These are phyloP conservation scores for Gossypioides kirkii DNA, from an alignment of 345 rosid genomes.

Conservation along the genomic window DNA sequence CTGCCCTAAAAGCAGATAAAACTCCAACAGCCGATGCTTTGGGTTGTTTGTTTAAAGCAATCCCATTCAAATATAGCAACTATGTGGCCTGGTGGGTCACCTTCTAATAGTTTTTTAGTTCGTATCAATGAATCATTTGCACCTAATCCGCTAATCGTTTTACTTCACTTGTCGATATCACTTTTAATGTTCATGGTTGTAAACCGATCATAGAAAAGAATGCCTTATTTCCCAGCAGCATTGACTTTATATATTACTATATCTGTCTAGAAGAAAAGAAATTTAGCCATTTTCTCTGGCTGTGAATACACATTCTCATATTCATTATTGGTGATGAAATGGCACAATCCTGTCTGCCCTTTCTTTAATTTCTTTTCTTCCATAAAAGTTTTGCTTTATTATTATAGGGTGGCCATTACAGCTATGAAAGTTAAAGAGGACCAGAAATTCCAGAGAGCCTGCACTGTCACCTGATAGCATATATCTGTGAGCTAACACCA, in stretches of 20 bases:
- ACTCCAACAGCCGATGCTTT: constrained; percentile 21
- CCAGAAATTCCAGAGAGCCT: constrained; percentile 15
- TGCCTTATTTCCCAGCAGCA: background rate
- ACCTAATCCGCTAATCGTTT: background rate
- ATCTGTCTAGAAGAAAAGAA: background rate
- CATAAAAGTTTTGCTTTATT: constrained; percentile 19
- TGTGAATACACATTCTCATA: background rate
- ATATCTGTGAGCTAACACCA: constrained; percentile 2
- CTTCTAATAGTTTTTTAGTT: too few species aligned
- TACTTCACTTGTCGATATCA: background rate
- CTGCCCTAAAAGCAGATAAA: constrained; percentile 12
- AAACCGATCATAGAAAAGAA: background rate
- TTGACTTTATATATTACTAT: background rate
- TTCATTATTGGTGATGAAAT: constrained; percentile 7
- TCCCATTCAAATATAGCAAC: constrained; percentile 11
- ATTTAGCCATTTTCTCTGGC: background rate
- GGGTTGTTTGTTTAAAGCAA: constrained; percentile 28
- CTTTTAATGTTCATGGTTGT: background rate
- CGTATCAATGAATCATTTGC: background rate
- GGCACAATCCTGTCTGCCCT: constrained; percentile 7
- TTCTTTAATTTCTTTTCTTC: background rate
- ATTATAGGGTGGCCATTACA: constrained; percentile 16
- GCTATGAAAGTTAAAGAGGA: background rate
- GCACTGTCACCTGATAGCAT: constrained; percentile 6
- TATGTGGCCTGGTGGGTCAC: constrained; percentile 9